Evolutionary conservation across 2,329 filamentous ascomycete species (phyloP), one percentile per base, ranked within the genome.

Genomic region (Aspergillus ibericus): DNA sequence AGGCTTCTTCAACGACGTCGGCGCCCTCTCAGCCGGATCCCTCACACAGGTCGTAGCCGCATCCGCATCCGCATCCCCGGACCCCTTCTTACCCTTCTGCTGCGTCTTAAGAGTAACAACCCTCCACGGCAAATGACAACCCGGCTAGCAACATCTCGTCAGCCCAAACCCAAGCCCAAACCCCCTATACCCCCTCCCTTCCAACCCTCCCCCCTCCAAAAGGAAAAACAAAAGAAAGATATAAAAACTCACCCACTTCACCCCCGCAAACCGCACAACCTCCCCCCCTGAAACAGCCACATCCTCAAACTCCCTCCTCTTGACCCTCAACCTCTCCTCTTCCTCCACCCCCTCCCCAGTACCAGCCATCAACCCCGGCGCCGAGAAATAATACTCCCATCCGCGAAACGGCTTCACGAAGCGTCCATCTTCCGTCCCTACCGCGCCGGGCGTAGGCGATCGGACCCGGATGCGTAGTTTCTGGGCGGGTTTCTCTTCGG

Each of bases 301-400:
- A 32, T 75, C 71, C 54, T 73, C 69, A 56, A 72, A 77, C 56
- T 76, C 67, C 13, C 58, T 64, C 54, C 66, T 67, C 54, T 64
- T 72, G 13, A 52, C 52, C 8, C 53, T 47, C 29, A 64, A 50
- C 15, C 51, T 47, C 27, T 63, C 59, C 34, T 66, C 62, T 27
- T 64, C 65, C 0, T 56, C 52, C 4, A n/a, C 32, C 2, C 61
- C 58, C 20, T 59, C 62, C 1, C 56, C 55, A 4, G 25, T 34
- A 6, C 63, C 66, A 7, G 66, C 66, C 13, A 72, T 59, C 38
- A 70, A 60, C 10, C 59, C 66, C 20, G 75, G 75, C 9, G 70
- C 67, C 4, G 76, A 72, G 57, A 78, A 75, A 56, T 78, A 78
- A 59, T 78, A 76, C 25, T 72, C 64, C 76, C 76, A 78, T 22